phyloP scores from a whole-genome alignment of 768 basidiomycete species.

The Tubosaeta sp. region DNA sequence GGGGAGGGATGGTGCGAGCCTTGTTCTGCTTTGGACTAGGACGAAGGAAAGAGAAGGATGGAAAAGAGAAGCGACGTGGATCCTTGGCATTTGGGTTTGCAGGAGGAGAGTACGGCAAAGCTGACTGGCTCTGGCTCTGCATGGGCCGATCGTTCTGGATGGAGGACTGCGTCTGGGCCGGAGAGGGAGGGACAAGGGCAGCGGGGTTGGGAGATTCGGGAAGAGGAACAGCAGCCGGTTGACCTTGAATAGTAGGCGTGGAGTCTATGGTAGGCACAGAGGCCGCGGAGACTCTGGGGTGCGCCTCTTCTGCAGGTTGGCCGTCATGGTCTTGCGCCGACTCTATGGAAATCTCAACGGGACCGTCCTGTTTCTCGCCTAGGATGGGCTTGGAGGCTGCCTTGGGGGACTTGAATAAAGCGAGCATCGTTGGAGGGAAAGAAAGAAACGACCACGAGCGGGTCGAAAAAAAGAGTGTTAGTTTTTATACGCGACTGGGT shows the following conservation, averaged over 20 bases:
- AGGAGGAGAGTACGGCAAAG: constrained; percentile 19
- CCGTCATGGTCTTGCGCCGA: constrained; percentile 3
- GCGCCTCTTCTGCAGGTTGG: background rate
- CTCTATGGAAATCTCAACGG: constrained; percentile 3
- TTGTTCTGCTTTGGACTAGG: constrained; percentile 28
- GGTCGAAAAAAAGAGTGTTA: constrained; percentile 4
- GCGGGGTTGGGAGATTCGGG: constrained; percentile 18
- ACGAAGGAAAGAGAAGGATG: constrained; percentile 40
- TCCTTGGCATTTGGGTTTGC: constrained; percentile 19
- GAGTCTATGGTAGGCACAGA: constrained; percentile 24
- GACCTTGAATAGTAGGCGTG: constrained; percentile 21
- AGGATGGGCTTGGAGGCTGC: constrained; percentile 3
- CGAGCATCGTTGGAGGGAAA: constrained; percentile 16
- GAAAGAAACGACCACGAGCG: background rate
- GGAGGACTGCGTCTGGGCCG: constrained; percentile 12
- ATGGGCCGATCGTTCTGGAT: constrained; percentile 13
- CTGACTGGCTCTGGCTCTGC: constrained; percentile 28
- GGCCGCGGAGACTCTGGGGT: constrained; percentile 14
- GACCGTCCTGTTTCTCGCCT: background rate
- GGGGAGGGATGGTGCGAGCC: constrained; percentile 8
- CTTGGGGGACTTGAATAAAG: constrained; percentile 21
- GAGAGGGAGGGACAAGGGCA: constrained; percentile 19
- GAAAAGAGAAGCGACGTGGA: constrained; percentile 47
- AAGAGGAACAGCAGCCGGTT: constrained; percentile 1
- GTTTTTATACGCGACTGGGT: constrained; percentile 23